Percentiles rank a stretch among this genome's conserved stretches.
These are phyloP conservation scores for Podila minutissima DNA, from an alignment of 192 early-diverging fungal species.

Conservation along the genomic window DNA sequence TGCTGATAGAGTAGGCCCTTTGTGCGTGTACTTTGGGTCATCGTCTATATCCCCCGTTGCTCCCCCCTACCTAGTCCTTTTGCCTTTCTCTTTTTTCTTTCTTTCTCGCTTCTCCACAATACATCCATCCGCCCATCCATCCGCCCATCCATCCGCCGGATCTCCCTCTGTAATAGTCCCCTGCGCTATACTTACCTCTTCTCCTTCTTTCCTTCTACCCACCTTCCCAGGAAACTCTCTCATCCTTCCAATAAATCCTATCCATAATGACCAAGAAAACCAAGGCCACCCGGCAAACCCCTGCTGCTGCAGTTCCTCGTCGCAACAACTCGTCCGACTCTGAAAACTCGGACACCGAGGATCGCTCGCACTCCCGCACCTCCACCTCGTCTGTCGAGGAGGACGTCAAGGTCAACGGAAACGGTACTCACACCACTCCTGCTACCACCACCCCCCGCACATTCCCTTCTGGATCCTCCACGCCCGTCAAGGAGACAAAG, in stretches of 20 bases:
- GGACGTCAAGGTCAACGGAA: slow-evolving; percentile 52
- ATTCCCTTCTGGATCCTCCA: neutral
- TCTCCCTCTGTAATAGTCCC: too few relatives aligned
- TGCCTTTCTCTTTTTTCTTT: too few relatives aligned
- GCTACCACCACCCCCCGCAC: neutral
- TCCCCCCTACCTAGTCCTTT: too few relatives aligned
- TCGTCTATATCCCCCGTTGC: too few relatives aligned
- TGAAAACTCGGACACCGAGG: slow-evolving; percentile 32
- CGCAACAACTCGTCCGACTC: slow-evolving; percentile 44
- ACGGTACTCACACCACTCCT: slow-evolving; percentile 15
- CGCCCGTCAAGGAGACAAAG: neutral
- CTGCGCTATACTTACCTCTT: too few relatives aligned
- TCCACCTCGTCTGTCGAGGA: slow-evolving; percentile 64
- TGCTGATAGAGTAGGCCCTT: too few relatives aligned
- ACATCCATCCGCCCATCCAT: neutral
- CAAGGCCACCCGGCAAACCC: slow-evolving; percentile 10
- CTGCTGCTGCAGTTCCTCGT: slow-evolving; percentile 4
- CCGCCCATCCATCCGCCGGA: too few relatives aligned
- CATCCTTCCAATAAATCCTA: slow-evolving; percentile 9
- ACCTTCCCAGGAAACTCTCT: too few relatives aligned
- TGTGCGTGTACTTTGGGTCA: too few relatives aligned
- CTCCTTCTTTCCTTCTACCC: too few relatives aligned
- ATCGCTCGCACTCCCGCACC: slow-evolving; percentile 59
- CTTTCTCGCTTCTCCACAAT: neutral
- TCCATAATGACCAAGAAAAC: slow-evolving; percentile 40